Percentiles rank a stretch among this genome's conserved stretches.
Evolutionary conservation across 768 basidiomycete species (phyloP).

Genomic region (Auriscalpium vulgare): DNA sequence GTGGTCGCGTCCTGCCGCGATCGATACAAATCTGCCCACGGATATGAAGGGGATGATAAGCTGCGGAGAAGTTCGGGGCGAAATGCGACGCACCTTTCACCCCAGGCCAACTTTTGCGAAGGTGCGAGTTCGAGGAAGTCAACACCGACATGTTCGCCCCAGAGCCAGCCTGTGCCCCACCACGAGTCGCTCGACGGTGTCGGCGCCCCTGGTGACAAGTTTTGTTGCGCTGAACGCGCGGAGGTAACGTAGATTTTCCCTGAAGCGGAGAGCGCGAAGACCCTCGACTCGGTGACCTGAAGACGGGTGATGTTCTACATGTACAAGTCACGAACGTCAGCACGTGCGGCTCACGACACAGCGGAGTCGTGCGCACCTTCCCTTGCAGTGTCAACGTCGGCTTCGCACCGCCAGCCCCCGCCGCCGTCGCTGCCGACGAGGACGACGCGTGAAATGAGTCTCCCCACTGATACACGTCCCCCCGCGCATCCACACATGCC

Average conservation of each 20-base stretch:
- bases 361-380: constrained; percentile 38
- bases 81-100: constrained; percentile 49
- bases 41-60: neutral
- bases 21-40: constrained; percentile 52
- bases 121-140: constrained; percentile 60
- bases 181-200: constrained; percentile 43
- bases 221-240: constrained; percentile 41
- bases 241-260: constrained; percentile 71
- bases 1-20: constrained; percentile 68
- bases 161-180: constrained; percentile 56
- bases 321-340: neutral
- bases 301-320: constrained; percentile 61
- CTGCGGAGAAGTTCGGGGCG: neutral
- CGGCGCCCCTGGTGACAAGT: constrained; percentile 27
- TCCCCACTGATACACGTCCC: constrained; percentile 85
- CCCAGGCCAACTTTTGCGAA: constrained; percentile 43
- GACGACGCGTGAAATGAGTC: constrained; percentile 42
- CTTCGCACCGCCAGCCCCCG: constrained; percentile 14
- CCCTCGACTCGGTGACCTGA: constrained; percentile 46
- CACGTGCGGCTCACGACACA: too few species aligned
- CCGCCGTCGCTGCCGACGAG: constrained; percentile 17
- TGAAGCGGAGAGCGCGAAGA: constrained; percentile 74
- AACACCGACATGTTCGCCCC: constrained; percentile 41
- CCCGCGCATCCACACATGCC: constrained; percentile 70
- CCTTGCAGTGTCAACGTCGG: constrained; percentile 54